Base-by-base conservation (phyloP, 352 stramenopile species). In the Phytophthora crassamura region DNA sequence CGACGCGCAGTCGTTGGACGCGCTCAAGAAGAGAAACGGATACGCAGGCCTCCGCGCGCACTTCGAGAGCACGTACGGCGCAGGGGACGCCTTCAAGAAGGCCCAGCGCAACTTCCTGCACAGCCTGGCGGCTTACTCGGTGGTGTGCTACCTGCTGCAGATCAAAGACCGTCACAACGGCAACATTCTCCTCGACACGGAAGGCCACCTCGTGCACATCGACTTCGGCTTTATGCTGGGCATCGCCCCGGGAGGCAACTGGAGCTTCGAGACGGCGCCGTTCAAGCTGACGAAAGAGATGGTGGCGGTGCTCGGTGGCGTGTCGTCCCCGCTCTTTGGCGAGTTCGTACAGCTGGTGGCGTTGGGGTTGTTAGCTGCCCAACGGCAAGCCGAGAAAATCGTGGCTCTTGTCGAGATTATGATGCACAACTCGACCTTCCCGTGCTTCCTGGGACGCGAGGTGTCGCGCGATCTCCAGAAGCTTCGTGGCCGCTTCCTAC, bases 211-310 rank as follows among this genome's bases (percentile, higher is more conserved):
- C 28, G 86, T 98, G 36, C 97, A 99, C 82, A 99, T 99, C 55
- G 97, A 99, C 77, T 99, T 99, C 74, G 97, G 97, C 5, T 99
- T 98, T 65, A 88, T 99, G 39, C 82, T 99, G 5, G 96, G 94
- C 20, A 97, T 98, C 54, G 93, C 90, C 18, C 96, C 97, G 30
- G 94, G 98, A 32, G 94, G 93, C 33, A 89, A 94, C 35, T 97
- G 97, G 69, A 97, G 84, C 61, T 85, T 97, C 33, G 96, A 99
- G 81, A 83, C 79, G 42, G 95, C 96, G 20, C 93, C 96, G 1
- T 99, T 99, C 76, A 99, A 99, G 70, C 79, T 99, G 11, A 98
- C 90, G 12, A 85, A 88, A 20, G 95, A 99, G 62, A 98, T 98
- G 71, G 93, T 97, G 54, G 80, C 97, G 51, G 89, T 99, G 12